These are phyloP conservation scores for Komagataella pseudopastoris DNA, from an alignment of 805 yeast genomes.

Conservation along the genomic window DNA sequence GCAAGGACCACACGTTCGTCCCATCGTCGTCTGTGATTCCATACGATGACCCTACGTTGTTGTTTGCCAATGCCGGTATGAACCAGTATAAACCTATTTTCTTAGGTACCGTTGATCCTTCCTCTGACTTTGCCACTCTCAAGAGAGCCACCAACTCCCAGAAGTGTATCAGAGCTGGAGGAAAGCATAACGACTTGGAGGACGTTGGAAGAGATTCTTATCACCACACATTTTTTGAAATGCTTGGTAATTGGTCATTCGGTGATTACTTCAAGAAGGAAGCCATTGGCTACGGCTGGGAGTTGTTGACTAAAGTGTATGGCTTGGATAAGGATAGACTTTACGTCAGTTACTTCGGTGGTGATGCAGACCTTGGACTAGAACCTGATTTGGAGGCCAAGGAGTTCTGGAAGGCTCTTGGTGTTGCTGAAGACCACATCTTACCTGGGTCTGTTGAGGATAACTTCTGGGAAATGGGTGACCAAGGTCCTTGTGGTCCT, in stretches of 20 bases:
- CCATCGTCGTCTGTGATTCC: constrained; percentile 95
- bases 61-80: constrained; percentile 99
- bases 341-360: constrained; percentile 94
- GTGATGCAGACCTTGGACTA: constrained; percentile 70
- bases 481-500: constrained; percentile 99
- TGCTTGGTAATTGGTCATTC: constrained; percentile 99
- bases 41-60: constrained; percentile 91
- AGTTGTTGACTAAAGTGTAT: constrained; percentile 72
- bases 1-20: constrained; percentile 62
- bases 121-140: constrained; percentile 71
- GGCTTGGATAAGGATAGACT: constrained; percentile 69
- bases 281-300: constrained; percentile 86
- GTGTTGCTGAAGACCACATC: constrained; percentile 86
- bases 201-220: constrained; percentile 97
- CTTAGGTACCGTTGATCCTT: constrained; percentile 93
- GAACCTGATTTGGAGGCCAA: constrained; percentile 93
- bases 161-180: constrained; percentile 99
- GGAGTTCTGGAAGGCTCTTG: constrained; percentile 71
- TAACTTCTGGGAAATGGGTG: constrained; percentile 99
- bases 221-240: constrained; percentile 97
- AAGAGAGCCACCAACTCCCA: constrained; percentile 92
- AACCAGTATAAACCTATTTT: constrained; percentile 97
- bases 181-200: constrained; percentile 95
- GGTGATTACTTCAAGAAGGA: constrained; percentile 97
- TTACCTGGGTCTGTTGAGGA: constrained; percentile 84